phyloP scores from a whole-genome alignment of 306 rosid genomes.

The Geum urbanum region DNA sequence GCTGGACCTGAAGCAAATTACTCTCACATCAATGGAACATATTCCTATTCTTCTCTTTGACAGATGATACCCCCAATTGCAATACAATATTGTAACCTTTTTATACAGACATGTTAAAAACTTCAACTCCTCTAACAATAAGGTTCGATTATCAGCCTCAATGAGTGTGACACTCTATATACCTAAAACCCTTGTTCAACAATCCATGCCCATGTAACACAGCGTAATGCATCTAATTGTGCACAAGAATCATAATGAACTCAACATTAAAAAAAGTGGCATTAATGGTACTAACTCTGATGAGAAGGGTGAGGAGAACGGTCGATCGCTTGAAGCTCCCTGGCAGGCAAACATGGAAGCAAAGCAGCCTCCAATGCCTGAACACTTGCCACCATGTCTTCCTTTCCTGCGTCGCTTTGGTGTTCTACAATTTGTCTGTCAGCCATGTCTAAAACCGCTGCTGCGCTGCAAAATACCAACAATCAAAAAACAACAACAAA shows the following conservation, averaged over 20 bases:
- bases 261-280: background rate
- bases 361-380: slow-evolving; percentile 81
- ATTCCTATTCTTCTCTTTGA: too few relatives aligned
- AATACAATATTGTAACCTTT: too few relatives aligned
- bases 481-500: background rate
- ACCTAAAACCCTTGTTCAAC: background rate
- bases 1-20: too few relatives aligned
- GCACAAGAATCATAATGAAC: background rate
- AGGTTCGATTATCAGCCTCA: too few relatives aligned
- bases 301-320: slow-evolving; percentile 91
- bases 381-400: slow-evolving; percentile 69
- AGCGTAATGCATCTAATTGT: background rate
- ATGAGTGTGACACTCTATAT: too few relatives aligned
- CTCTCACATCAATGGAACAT: too few relatives aligned
- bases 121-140: too few relatives aligned
- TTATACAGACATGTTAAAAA: too few relatives aligned
- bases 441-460: slow-evolving; percentile 40
- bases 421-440: slow-evolving; percentile 46
- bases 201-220: too few relatives aligned
- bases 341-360: slow-evolving; percentile 94
- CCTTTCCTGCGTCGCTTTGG: slow-evolving; percentile 47
- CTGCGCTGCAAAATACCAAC: background rate
- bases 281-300: slow-evolving; percentile 53
- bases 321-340: slow-evolving; percentile 90
- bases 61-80: too few relatives aligned